phyloP scores from a whole-genome alignment of 768 basidiomycete genomes.

The Clavaria fumosa region DNA sequence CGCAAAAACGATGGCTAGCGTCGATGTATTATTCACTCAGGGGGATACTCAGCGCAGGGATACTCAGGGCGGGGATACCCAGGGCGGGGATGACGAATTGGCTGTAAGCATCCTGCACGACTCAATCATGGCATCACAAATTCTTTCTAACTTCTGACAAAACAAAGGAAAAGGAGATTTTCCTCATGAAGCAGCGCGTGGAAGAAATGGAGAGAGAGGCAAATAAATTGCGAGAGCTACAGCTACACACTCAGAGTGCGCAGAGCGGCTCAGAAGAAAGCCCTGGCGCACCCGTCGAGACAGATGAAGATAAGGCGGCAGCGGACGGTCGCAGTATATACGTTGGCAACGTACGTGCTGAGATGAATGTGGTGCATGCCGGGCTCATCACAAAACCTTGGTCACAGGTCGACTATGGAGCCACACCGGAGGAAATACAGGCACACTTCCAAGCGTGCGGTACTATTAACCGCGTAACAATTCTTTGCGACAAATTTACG shows the following conservation, averaged over 20 bases:
- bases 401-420: constrained; percentile 87
- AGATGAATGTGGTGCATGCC: too few relatives aligned
- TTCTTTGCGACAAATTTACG: constrained; percentile 98
- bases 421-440: constrained; percentile 97
- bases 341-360: constrained; percentile 90
- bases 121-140: too few relatives aligned
- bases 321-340: constrained; percentile 84
- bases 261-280: constrained; percentile 32
- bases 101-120: too few relatives aligned
- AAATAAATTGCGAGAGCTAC: constrained; percentile 72
- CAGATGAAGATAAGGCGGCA: constrained; percentile 70
- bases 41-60: too few relatives aligned
- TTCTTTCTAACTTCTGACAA: too few relatives aligned
- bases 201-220: constrained; percentile 91
- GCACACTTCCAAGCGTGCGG: constrained; percentile 95
- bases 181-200: constrained; percentile 82
- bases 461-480: constrained; percentile 96
- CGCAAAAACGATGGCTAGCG: too few relatives aligned
- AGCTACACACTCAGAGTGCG: constrained; percentile 58
- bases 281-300: constrained; percentile 41
- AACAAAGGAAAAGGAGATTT: constrained; percentile 78
- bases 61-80: too few relatives aligned
- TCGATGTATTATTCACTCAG: too few relatives aligned
- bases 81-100: too few relatives aligned
- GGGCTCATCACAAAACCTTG: too few relatives aligned